Conservation (phyloP, 1,139 yeast genomes). For the Debaryomycetaceae sp. region DNA sequence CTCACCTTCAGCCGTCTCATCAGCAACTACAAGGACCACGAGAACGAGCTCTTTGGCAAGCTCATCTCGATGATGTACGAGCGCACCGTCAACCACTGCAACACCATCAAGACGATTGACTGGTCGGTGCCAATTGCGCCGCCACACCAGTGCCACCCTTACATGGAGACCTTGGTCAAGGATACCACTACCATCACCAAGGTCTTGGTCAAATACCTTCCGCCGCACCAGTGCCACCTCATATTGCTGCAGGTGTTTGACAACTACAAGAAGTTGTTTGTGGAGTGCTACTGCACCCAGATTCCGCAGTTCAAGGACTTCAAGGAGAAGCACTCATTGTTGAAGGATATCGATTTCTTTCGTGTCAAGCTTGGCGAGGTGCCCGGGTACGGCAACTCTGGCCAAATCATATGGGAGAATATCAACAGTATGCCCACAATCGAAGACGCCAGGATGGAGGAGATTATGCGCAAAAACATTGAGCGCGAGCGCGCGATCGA, state of each 20-base stretch:
- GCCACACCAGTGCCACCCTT: constrained; percentile 49
- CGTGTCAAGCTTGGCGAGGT: constrained; percentile 54
- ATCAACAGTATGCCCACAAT: constrained; percentile 53
- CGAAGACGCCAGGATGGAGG: constrained; percentile 47
- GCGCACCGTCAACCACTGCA: constrained; percentile 49
- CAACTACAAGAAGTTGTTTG: constrained; percentile 52
- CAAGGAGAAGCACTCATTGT: constrained; percentile 48
- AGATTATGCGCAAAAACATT: constrained; percentile 39
- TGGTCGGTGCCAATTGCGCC: constrained; percentile 44
- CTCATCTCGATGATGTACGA: constrained; percentile 69
- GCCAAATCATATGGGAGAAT: constrained; percentile 62
- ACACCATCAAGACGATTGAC: constrained; percentile 40
- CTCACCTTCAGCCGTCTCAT: constrained; percentile 30
- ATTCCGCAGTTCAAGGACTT: constrained; percentile 51
- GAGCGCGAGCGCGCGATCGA: constrained; percentile 17
- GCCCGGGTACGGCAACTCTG: constrained; percentile 64
- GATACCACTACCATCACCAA: constrained; percentile 63
- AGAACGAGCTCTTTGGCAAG: constrained; percentile 61
- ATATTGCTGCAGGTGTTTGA: constrained; percentile 57
- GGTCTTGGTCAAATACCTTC: constrained; percentile 56
- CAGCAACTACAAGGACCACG: constrained; percentile 52
- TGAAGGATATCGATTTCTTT: constrained; percentile 64
- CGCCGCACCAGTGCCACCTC: constrained; percentile 44
- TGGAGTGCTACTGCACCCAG: constrained; percentile 50
- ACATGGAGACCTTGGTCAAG: constrained; percentile 64